Evolutionary conservation across 2,329 filamentous ascomycete genomes (phyloP), one percentile per base, ranked within the genome.

Genomic region (Hymenoscyphus repandus): DNA sequence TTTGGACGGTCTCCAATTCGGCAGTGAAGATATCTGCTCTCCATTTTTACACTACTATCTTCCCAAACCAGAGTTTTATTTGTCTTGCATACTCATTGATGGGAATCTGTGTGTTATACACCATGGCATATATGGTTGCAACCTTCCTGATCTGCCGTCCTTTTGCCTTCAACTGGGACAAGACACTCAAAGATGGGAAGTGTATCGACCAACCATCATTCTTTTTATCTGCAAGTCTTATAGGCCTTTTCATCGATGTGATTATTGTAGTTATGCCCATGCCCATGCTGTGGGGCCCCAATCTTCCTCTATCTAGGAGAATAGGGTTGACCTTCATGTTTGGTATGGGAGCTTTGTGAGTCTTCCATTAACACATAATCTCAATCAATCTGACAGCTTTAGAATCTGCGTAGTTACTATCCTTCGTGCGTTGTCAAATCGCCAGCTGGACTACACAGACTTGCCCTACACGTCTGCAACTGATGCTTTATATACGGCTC

Each of bases 101-200:
- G 13, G 32, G 5, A 9, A 15, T 45, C n/a, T 22, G 10, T 18
- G 18, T 15, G 10, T 27, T 15, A 3, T 45, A 45, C 31, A n/a
- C 15, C 12, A 45, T 45, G 7, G 13, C 43, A 3, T 17, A 18
- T 17, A n/a, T 45, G 9, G 43, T 36, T 7, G 18, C 43, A 18
- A 43, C 45, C 12, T 49, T 55, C 22, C 41, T 52, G 12, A 39
- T 55, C 12, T 55, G 52, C 17, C 45, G 50, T 6, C 52, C 52
- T 12, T 30, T 55, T 9, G 52, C 49, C 10, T 55, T 49, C 50
- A 55, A 55, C 22, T 55, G 52, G 52, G 46, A 55, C 38, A 18
- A 41, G 32, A 45, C 49, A 13, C 41, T 52, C 30, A 15, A 34
- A 45, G 37, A 27, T 11, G 45, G 41, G 11, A 40, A 17, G 20